Base-by-base conservation (phyloP, 2,329 filamentous ascomycete genomes). In the Blastomyces gilchristii region DNA sequence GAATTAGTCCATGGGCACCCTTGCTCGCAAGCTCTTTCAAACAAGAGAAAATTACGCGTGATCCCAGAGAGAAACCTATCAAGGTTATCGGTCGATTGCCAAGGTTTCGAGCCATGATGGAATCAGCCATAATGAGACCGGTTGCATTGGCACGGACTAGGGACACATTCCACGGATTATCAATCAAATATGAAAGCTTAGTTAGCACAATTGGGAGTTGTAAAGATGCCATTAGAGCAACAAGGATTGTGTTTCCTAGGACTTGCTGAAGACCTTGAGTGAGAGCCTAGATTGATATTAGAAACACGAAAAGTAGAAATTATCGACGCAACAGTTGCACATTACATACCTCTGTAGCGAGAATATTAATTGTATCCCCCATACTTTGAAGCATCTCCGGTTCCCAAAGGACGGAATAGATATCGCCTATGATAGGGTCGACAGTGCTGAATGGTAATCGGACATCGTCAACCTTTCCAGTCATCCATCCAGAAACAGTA, bases 81-180 rank as follows among this genome's bases (percentile, higher is more conserved):
- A 99, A 83, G 0, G 94, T 99, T 65, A 97, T 87, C 0, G 94
- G 94, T 37, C 94, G 84, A 6, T 91, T 91, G 18, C 94, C 94
- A 25, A 99, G 81, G 72, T 95, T 97, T 58, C 91, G 86, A 69
- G 96, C 91, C 65, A 96, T 89, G 43, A 99, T 80, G 0, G 93
- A 97, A 75, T 99, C 94, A 1, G 94, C 94, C 62, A 99, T 82
- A 73, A 99, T 96, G 57, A 96, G 83, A 2, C 94, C 94, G 8
- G 93, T 90, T 63, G 90, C 83, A 70, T 89, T 92, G 39, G 94
- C 94, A 69, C 94, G 86, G 70, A 94, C 91, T 59, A 96, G 83
- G 1, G 94, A 97, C n/a, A 97, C 92, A 34, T 89, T 91, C 94
- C 94, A 99, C 0, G 94, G 94, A 71, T 99, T 99, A 75, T 99